phyloP scores from a whole-genome alignment of 805 yeast genomes.

The Isabelozyma pseudorhagii region DNA sequence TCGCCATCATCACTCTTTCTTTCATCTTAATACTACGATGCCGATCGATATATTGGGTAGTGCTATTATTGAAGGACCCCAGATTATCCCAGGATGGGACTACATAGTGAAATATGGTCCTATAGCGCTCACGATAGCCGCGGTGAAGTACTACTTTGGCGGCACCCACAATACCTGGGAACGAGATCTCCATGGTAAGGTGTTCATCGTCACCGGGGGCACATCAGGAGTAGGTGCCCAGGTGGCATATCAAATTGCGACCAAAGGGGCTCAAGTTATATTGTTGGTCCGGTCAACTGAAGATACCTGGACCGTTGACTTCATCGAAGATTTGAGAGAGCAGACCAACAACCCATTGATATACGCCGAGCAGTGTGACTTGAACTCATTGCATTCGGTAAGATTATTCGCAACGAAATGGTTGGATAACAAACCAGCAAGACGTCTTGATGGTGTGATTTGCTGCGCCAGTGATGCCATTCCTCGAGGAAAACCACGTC shows the following conservation, averaged over 20 bases:
- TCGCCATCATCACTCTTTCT: neutral
- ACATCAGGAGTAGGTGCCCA: slow-evolving; percentile 88
- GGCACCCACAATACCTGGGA: slow-evolving; percentile 90
- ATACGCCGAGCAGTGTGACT: slow-evolving; percentile 88
- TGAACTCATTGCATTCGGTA: slow-evolving; percentile 67
- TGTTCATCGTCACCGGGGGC: slow-evolving; percentile 84
- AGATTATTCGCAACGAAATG: slow-evolving; percentile 91
- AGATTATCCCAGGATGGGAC: slow-evolving; percentile 71
- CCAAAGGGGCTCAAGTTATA: slow-evolving; percentile 81
- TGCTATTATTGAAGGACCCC: slow-evolving; percentile 68
- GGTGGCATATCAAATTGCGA: slow-evolving; percentile 70
- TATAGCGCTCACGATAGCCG: slow-evolving; percentile 39
- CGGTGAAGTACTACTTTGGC: slow-evolving; percentile 67
- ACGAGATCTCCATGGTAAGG: slow-evolving; percentile 87
- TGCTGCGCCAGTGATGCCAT: slow-evolving; percentile 83
- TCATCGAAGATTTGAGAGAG: slow-evolving; percentile 72
- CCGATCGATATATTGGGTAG: slow-evolving; percentile 81
- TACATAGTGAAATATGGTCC: slow-evolving; percentile 60
- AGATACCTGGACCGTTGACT: slow-evolving; percentile 71
- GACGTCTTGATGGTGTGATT: slow-evolving; percentile 85
- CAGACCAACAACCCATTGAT: slow-evolving; percentile 68
- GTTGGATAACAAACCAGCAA: slow-evolving; percentile 87
- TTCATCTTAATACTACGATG: slow-evolving; percentile 43
- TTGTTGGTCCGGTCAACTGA: slow-evolving; percentile 66
- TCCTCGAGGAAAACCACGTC: slow-evolving; percentile 68